phyloP scores from a whole-genome alignment of 176 grass and related monocot species.

The Phyllostachys edulis region DNA sequence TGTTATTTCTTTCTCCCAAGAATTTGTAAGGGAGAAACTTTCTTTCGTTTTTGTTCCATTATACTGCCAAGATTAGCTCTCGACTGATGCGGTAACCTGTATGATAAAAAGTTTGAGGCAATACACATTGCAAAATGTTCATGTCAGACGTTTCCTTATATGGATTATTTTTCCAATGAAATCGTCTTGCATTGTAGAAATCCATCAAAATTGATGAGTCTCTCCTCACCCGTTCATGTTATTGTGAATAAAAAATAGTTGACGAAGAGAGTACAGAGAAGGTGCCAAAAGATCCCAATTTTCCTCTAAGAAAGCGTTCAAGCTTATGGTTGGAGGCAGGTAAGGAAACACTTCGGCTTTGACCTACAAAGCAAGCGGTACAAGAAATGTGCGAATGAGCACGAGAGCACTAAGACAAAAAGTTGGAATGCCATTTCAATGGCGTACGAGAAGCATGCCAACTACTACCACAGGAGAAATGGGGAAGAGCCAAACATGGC shows the following conservation, averaged over 20 bases:
- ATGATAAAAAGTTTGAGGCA: conserved; percentile 1
- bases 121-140: background rate
- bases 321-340: background rate
- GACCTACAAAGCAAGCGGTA: background rate
- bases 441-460: background rate
- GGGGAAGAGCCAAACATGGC: background rate
- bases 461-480: background rate
- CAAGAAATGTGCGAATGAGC: background rate
- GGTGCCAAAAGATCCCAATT: background rate
- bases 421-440: background rate
- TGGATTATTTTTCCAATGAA: background rate
- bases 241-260: background rate
- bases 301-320: background rate
- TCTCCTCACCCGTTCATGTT: background rate
- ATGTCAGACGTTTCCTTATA: background rate
- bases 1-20: conserved; percentile 8
- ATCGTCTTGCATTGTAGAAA: background rate
- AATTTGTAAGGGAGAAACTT: background rate
- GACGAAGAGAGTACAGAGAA: background rate
- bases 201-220: background rate
- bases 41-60: background rate
- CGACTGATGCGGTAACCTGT: background rate
- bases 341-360: background rate
- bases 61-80: background rate
- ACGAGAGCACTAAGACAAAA: no score